Conservation (phyloP, 768 basidiomycete species). For the Lactarius tabidus region DNA sequence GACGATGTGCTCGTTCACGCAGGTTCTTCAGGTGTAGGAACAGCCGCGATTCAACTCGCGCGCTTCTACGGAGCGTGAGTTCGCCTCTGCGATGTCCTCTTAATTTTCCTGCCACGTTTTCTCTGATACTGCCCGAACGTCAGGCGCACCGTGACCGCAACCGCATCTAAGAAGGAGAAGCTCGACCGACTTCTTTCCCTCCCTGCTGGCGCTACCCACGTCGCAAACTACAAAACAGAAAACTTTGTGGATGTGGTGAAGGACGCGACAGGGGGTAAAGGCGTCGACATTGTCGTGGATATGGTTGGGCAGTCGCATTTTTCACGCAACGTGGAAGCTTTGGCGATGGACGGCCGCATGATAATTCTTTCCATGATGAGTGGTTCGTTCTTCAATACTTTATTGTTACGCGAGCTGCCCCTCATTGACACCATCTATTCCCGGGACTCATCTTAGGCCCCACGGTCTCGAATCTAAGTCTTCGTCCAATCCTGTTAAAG, state of each 20-base stretch:
- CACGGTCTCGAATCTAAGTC: conserved; percentile 48
- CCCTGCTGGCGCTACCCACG: conserved; percentile 67
- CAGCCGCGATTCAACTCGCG: conserved; percentile 86
- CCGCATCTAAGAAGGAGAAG: conserved; percentile 82
- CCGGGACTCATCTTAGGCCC: conserved; percentile 39
- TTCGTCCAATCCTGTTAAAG: conserved; percentile 72
- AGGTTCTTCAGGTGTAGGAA: conserved; percentile 85
- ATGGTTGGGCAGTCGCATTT: conserved; percentile 77
- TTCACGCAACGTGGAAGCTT: conserved; percentile 62
- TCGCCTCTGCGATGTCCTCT: conserved; percentile 2
- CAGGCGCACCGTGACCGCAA: conserved; percentile 72
- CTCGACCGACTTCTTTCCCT: conserved; percentile 68
- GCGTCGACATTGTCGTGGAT: conserved; percentile 83
- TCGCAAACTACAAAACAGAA: conserved; percentile 79
- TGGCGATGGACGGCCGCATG: conserved; percentile 75
- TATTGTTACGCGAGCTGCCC: conserved; percentile 1
- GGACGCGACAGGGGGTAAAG: conserved; percentile 59
- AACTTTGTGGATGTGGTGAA: conserved; percentile 75
- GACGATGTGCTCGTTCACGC: conserved; percentile 86
- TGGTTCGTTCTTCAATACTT: conserved; percentile 40
- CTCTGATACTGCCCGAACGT: background rate
- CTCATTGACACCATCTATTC: conserved; percentile 27
- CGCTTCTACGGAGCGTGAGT: conserved; percentile 69
- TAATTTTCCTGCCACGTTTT: conserved; percentile 9
- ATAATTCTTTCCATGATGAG: conserved; percentile 60